These are phyloP conservation scores for Colletotrichum ledebouriae DNA, from an alignment of 2,329 filamentous ascomycete genomes.

Conservation along the genomic window DNA sequence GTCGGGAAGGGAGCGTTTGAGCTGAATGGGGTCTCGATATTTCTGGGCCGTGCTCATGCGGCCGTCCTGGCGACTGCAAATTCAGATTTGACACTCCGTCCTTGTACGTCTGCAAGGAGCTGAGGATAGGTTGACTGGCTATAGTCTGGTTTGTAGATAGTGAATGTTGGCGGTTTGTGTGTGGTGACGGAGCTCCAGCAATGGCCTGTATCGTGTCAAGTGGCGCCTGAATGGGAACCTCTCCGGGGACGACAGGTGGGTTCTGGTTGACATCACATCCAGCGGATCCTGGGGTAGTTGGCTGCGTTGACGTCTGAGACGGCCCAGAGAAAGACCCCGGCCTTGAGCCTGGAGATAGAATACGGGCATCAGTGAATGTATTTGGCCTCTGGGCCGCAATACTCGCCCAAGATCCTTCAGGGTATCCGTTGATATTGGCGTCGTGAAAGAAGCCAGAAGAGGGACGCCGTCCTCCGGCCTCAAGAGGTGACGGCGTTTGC, in stretches of 20 bases:
- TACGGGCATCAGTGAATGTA: conserved; percentile 7
- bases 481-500: conserved; percentile 50
- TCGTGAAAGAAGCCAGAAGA: conserved; percentile 43
- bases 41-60: not conserved
- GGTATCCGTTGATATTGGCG: not conserved
- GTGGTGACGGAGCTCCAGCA: not conserved
- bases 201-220: not conserved
- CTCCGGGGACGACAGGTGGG: conserved; percentile 37
- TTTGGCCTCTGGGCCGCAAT: not conserved
- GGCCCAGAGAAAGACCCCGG: conserved; percentile 31
- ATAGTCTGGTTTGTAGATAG: conserved; percentile 11
- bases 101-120: not conserved
- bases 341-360: conserved; percentile 8
- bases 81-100: not conserved
- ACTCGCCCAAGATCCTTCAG: not conserved
- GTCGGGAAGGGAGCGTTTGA: conserved; percentile 2
- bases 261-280: not conserved
- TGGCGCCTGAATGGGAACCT: not conserved
- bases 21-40: conserved; percentile 5
- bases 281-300: not conserved
- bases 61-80: not conserved
- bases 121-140: not conserved
- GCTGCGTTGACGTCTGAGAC: not conserved
- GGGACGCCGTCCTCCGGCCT: conserved; percentile 35
- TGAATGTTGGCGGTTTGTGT: conserved; percentile 27